Base-by-base conservation (phyloP, 768 basidiomycete genomes). In the Kondoa malvinella region DNA sequence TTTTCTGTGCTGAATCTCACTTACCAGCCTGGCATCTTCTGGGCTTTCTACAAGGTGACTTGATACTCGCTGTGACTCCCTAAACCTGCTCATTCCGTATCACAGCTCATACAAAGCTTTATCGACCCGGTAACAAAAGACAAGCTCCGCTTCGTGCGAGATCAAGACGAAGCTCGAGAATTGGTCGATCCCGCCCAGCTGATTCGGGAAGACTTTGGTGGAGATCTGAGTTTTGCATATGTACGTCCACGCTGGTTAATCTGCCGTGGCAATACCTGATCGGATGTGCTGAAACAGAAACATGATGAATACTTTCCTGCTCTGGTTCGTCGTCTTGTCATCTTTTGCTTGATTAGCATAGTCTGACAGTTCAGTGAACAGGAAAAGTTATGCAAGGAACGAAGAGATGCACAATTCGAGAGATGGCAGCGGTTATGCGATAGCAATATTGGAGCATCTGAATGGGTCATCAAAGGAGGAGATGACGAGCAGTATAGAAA, bases 261-360 rank as follows among this genome's bases (percentile, higher is more conserved):
- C 58, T 26, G n/a, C 58, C 30, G 12, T 31, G 4, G 12, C n/a
- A 56, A 56, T 31, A 60, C 25, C 27, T 64, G 31, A 33, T 64
- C 14, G 12, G 25, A 14, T 29, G 33, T 25, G 15, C n/a, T 3
- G 25, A n/a, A 32, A 26, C 31, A 68, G 40, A 80, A 81, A 0
- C 90, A 92, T 73, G 81, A 81, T 34, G 81, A 81, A 67, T 92
- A 89, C 74, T 92, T 88, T 87, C 81, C 82, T 0, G 40, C 40
- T 50, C 21, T 50, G 8, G 40, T 50, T 8, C 8, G 40, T 21
- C 21, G 12, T 8, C 8, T 50, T 8, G 8, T 8, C 21, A 8
- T 50, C 12, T 8, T 50, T 21, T 50, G 40, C 40, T 50, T 8
- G 12, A 50, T 50, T 50, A 8, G 8, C 40, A 50, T 50, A n/a